Evolutionary conservation across 1,284 basidiomycete genomes (phyloP), one percentile per base, ranked within the genome.

Genomic region (Sporisorium graminicola): DNA sequence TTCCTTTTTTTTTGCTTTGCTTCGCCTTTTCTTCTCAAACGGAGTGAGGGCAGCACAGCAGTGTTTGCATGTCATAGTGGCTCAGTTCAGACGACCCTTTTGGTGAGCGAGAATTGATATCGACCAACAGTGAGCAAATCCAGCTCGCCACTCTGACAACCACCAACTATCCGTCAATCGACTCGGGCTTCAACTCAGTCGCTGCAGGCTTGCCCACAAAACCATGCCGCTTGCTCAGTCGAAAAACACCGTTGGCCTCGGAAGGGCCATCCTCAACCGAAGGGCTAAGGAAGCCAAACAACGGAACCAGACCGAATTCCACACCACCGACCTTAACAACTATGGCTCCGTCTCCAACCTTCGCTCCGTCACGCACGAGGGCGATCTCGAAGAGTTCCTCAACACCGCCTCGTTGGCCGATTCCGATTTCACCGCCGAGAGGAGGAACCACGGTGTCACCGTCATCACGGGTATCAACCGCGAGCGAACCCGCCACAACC

Each of bases 341-440:
- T 76, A 78, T 40, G 77, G 74, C 26, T 77, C 77, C 49, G 65
- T 73, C 24, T 75, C 76, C 49, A 60, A 92, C 12, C 89, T 99
- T 33, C 91, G 92, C 80, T 98, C 95, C 1, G 91, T 99, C 43
- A 99, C 97, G 0, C 96, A 99, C 86, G 95, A 99, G 87, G 89
- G 91, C 66, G 95, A 98, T 87, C 88, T 99, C 29, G 96, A 98
- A 80, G 95, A 96, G 86, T 99, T 99, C 86, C 87, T 99, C 68
- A 96, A 91, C 85, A 98, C 94, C 20, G 97, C 97, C 4, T 92
- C 94, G 75, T 88, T 99, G 56, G 97, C 97, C 22, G 96, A 93
- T 58, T 92, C 92, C 16, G 94, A 99, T 82, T 99, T 99, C 84
- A 95, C 94, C n/a, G 97, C 84, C 93, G 97, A 98, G 86, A 90